These are phyloP conservation scores for Blumeria hordei DNA, from an alignment of 2,329 filamentous ascomycete species.

Conservation along the genomic window DNA sequence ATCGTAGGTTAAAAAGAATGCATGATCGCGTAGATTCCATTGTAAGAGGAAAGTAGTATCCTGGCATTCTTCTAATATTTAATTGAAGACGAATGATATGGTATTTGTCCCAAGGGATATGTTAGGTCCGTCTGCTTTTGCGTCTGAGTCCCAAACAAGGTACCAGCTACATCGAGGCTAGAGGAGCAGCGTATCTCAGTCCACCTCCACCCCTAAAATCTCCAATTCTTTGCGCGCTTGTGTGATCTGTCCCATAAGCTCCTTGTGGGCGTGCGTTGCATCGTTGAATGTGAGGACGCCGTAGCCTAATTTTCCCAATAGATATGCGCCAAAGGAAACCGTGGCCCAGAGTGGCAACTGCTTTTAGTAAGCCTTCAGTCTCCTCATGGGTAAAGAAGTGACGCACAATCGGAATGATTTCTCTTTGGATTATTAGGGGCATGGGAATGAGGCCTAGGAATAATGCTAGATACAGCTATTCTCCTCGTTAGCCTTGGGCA, in stretches of 20 bases:
- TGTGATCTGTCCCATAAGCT: conserved; percentile 69
- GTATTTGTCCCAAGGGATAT: too few relatives aligned
- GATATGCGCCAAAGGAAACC: conserved; percentile 74
- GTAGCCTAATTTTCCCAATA: conserved; percentile 76
- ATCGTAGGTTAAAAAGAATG: too few relatives aligned
- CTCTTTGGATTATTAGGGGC: conserved; percentile 49
- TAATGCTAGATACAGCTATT: conserved; percentile 66
- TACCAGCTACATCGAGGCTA: too few relatives aligned
- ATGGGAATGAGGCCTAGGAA: conserved; percentile 68
- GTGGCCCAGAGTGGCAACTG: conserved; percentile 85
- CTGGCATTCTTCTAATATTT: too few relatives aligned
- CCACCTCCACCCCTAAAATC: conserved; percentile 41
- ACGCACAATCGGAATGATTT: conserved; percentile 76
- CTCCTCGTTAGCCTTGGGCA: not conserved
- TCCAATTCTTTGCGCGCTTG: conserved; percentile 50
- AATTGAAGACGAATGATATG: too few relatives aligned
- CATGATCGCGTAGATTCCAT: too few relatives aligned
- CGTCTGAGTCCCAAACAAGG: too few relatives aligned
- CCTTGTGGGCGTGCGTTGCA: conserved; percentile 70
- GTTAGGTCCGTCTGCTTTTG: too few relatives aligned
- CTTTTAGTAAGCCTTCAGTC: not conserved
- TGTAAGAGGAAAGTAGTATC: too few relatives aligned
- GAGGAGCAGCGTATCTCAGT: conserved; percentile 6
- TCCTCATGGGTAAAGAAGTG: not conserved
- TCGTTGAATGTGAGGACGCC: conserved; percentile 95